Conservation (phyloP, 2,329 filamentous ascomycete species). For the Leptographium wingfieldii region DNA sequence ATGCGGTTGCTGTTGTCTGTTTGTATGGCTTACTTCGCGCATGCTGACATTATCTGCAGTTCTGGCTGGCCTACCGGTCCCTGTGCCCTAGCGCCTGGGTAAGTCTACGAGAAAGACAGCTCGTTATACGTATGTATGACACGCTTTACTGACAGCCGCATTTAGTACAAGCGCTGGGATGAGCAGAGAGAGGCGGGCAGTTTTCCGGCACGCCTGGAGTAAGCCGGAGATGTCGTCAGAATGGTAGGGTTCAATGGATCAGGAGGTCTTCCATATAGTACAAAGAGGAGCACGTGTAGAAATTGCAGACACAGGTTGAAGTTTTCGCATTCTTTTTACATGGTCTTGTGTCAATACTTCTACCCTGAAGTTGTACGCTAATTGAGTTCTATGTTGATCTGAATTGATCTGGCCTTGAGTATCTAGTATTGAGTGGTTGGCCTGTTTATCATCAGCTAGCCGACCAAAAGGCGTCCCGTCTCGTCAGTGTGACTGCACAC, state of each 20-base stretch:
- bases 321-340: not conserved
- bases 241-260: not conserved
- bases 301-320: not conserved
- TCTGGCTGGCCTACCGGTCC: conserved; percentile 92
- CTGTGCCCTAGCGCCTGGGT: conserved; percentile 84
- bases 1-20: not conserved
- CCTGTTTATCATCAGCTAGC: not conserved
- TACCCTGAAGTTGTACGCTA: not conserved
- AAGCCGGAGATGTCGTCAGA: conserved; percentile 13
- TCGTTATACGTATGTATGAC: not conserved
- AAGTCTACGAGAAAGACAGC: conserved; percentile 1
- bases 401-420: not conserved
- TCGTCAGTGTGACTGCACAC: too few species aligned
- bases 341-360: not conserved
- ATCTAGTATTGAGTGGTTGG: too few species aligned
- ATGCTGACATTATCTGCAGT: conserved; percentile 42
- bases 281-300: conserved; percentile 5
- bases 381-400: not conserved
- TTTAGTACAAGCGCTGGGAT: conserved; percentile 76
- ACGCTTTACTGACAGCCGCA: not conserved
- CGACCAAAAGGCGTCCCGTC: not conserved
- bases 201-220: conserved; percentile 56
- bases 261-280: not conserved
- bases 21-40: too few species aligned
- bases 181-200: conserved; percentile 73